phyloP scores from a whole-genome alignment of 768 basidiomycete species.

The Rubroboletus pulcherrimus region DNA sequence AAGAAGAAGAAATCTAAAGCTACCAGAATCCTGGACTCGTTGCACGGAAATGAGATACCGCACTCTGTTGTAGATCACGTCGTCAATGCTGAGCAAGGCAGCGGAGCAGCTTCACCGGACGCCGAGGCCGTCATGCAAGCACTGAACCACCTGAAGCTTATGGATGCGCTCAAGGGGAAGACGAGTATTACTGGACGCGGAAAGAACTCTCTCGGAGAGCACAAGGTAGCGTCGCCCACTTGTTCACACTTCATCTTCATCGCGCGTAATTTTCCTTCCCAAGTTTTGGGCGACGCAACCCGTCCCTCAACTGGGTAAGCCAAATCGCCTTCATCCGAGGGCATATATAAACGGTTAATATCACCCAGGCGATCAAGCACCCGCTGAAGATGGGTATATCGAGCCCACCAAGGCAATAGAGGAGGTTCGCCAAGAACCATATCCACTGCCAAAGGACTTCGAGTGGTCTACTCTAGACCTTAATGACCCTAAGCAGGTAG shows the following conservation, averaged over 20 bases:
- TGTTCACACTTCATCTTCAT: neutral
- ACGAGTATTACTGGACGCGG: constrained; percentile 69
- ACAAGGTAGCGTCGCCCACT: constrained; percentile 59
- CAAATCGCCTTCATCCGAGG: neutral
- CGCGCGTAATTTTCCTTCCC: constrained; percentile 4
- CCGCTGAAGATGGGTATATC: constrained; percentile 80
- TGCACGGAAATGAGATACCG: constrained; percentile 51
- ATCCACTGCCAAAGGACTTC: constrained; percentile 87
- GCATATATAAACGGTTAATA: neutral
- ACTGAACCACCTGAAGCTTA: constrained; percentile 75
- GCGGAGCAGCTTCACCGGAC: constrained; percentile 43
- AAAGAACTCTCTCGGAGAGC: constrained; percentile 79
- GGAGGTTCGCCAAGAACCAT: constrained; percentile 85
- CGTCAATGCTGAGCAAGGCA: constrained; percentile 53
- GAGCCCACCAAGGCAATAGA: constrained; percentile 73
- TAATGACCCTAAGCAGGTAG: constrained; percentile 67
- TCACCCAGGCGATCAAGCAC: constrained; percentile 54
- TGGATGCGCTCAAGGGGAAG: constrained; percentile 84
- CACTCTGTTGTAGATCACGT: constrained; percentile 65
- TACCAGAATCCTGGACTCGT: constrained; percentile 45
- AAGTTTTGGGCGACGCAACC: constrained; percentile 99
- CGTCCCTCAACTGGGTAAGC: constrained; percentile 78
- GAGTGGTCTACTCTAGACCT: constrained; percentile 88
- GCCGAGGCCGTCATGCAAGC: constrained; percentile 65
- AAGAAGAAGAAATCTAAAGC: constrained; percentile 88